These are phyloP conservation scores for Dendrobium officinale DNA, from an alignment of 106 monocot genomes.

Conservation along the genomic window DNA sequence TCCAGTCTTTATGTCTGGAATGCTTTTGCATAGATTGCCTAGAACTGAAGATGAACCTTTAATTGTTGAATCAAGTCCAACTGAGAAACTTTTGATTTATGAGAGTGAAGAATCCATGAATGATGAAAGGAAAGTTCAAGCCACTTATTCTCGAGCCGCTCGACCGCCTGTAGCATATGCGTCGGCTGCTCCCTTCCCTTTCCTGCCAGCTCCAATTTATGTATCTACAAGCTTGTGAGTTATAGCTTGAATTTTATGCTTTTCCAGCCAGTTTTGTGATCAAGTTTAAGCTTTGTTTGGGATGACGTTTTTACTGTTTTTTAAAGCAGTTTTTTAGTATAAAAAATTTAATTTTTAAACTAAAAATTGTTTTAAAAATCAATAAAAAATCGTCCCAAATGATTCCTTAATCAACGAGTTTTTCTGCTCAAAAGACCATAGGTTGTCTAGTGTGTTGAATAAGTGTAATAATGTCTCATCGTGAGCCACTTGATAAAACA, in stretches of 20 bases:
- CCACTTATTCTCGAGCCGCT: neutral
- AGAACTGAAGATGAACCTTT: conserved; percentile 19
- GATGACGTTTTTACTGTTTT: too few species aligned
- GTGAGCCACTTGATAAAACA: too few species aligned
- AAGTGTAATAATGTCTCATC: too few species aligned
- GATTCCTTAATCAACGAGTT: too few species aligned
- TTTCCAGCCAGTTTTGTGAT: neutral
- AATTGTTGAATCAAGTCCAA: neutral
- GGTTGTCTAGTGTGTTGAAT: too few species aligned
- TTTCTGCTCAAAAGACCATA: neutral
- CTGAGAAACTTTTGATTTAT: conserved; percentile 10
- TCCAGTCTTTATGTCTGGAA: conserved; percentile 82
- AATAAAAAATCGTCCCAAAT: too few species aligned
- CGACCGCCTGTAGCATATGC: conserved; percentile 88
- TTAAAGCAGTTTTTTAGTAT: too few species aligned
- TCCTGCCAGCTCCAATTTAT: conserved; percentile 63
- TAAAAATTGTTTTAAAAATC: too few species aligned
- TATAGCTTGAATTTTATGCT: neutral
- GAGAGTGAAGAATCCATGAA: conserved; percentile 9
- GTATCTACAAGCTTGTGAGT: neutral
- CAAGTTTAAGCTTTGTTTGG: neutral
- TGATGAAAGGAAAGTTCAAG: neutral
- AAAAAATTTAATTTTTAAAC: too few species aligned
- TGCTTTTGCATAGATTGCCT: conserved; percentile 72
- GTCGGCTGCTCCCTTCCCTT: conserved; percentile 89